phyloP scores from a whole-genome alignment of 108 stramenopile species.

The Aurantiochytrium sp. region DNA sequence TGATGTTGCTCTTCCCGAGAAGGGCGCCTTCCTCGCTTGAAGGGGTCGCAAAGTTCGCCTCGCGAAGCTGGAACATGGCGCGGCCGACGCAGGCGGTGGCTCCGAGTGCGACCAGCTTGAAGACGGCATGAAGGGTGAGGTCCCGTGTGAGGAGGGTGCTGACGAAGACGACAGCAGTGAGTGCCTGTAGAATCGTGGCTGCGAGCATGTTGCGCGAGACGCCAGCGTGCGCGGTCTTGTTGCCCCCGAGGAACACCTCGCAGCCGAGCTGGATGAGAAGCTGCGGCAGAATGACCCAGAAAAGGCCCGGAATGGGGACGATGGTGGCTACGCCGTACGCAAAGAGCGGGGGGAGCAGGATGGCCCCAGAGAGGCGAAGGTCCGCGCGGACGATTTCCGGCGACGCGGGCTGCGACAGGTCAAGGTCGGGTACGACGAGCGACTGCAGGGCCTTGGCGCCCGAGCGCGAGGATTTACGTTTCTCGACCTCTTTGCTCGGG shows the following conservation, averaged over 20 bases:
- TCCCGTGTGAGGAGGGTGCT: neutral
- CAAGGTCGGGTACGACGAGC: too few species aligned
- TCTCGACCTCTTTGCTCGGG: too few species aligned
- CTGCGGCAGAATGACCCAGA: neutral
- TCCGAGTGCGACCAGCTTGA: neutral
- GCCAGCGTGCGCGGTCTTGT: too few species aligned
- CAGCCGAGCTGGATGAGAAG: neutral
- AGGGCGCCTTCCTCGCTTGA: too few species aligned
- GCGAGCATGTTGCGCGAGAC: neutral
- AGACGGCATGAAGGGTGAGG: neutral
- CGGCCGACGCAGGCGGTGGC: neutral
- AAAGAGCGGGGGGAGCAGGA: neutral
- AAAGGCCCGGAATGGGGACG: neutral
- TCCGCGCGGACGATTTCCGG: neutral
- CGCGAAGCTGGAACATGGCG: neutral
- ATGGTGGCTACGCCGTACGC: neutral
- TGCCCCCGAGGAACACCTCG: neutral
- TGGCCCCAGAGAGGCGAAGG: neutral
- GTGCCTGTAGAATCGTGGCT: neutral
- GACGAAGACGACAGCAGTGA: neutral
- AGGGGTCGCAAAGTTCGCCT: neutral
- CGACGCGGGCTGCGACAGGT: too few species aligned
- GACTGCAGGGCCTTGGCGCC: too few species aligned
- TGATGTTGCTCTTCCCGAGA: too few species aligned
- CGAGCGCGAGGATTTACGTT: too few species aligned